Evolutionary conservation across 169 alveolate genomes (phyloP).

Genomic region (Plasmodium adleri): DNA sequence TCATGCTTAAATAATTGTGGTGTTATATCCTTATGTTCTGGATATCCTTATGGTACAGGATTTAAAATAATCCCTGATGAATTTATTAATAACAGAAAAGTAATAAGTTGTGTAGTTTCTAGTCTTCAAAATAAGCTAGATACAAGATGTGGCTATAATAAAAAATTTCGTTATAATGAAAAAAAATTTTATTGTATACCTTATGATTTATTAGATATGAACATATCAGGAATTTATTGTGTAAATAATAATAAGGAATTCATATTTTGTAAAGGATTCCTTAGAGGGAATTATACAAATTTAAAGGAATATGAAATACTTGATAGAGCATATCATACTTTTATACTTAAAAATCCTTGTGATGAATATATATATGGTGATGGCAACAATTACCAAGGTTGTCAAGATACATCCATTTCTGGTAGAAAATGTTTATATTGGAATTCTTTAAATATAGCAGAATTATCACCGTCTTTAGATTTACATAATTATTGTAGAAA

Average conservation of each 20-base stretch:
- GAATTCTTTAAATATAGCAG: constrained; percentile 11
- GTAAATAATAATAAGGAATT: not conserved
- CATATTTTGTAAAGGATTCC: constrained; percentile 21
- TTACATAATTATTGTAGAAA: constrained; percentile 65
- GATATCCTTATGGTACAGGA: not conserved
- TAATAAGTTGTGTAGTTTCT: constrained; percentile 44
- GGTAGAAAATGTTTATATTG: constrained; percentile 45
- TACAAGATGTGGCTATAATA: constrained; percentile 50
- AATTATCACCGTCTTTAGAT: not conserved
- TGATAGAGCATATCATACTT: not conserved
- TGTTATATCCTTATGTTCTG: not conserved
- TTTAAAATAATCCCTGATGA: not conserved
- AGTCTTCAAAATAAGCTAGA: constrained; percentile 36
- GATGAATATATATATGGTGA: constrained; percentile 18
- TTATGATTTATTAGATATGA: constrained; percentile 26
- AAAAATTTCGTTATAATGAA: constrained; percentile 9
- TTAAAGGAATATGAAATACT: constrained; percentile 1
- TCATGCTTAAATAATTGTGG: constrained; percentile 65
- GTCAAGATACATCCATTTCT: constrained; percentile 37
- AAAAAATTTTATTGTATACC: constrained; percentile 63
- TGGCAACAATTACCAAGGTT: constrained; percentile 35
- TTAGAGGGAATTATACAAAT: not conserved
- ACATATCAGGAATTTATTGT: constrained; percentile 3
- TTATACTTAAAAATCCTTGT: constrained; percentile 10
- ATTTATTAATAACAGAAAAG: constrained; percentile 9